A percentile compares a stretch with the other conserved stretches of the same genome.
phyloP scores from a whole-genome alignment of 2,329 filamentous ascomycete species.

The Aspergillus tubingensis region DNA sequence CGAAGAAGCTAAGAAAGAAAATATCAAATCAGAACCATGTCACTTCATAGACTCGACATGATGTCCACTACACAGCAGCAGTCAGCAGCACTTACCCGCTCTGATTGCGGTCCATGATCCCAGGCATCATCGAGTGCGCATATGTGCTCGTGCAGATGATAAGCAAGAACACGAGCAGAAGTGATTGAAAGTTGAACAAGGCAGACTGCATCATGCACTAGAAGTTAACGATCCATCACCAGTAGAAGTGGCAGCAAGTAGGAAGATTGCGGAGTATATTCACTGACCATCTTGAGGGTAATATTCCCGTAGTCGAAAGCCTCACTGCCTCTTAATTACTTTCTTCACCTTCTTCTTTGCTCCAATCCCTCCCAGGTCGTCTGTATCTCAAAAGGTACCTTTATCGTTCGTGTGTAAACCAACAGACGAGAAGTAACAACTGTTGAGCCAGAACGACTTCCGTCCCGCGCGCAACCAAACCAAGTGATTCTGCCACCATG shows the following conservation, averaged over 20 bases:
- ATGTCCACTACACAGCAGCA: neutral
- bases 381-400: too few relatives aligned
- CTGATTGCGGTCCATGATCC: conserved; percentile 90
- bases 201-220: conserved; percentile 65
- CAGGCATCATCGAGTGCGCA: conserved; percentile 83
- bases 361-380: neutral
- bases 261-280: neutral
- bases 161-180: conserved; percentile 89
- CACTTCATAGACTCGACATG: neutral
- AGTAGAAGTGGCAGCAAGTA: neutral
- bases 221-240: neutral
- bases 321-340: neutral
- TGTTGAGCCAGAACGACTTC: neutral
- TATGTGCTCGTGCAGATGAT: conserved; percentile 96
- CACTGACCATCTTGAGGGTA: conserved; percentile 34
- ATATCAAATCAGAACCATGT: neutral
- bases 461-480: neutral
- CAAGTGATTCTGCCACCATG: conserved; percentile 23
- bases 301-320: neutral
- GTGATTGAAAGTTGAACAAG: conserved; percentile 98
- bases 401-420: too few relatives aligned
- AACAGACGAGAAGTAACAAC: neutral
- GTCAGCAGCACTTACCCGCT: conserved; percentile 64
- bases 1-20: conserved; percentile 60
- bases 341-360: neutral